Base-by-base conservation (phyloP, 176 grass and related monocot species). In the Oryza officinalis region DNA sequence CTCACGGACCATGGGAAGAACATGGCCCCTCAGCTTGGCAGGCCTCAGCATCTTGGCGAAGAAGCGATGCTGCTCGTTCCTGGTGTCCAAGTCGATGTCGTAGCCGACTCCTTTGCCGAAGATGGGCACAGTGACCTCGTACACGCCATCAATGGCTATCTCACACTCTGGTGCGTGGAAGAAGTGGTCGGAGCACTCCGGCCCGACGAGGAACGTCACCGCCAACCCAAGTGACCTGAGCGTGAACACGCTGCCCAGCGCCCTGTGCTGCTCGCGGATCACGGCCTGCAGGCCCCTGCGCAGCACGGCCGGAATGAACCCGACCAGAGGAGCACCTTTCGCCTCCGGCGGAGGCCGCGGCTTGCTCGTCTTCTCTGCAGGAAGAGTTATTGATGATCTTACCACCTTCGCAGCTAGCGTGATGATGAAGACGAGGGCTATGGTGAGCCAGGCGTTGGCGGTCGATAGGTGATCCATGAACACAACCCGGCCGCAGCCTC, bases 51-150 rank as follows among this genome's bases (percentile, higher is more conserved):
- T 60, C 35, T 89, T 74, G 1, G 65, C 86, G 80, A 89, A 80
- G 80, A 92, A 92, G 43, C 67, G 63, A 26, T 87, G 80, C 60
- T 92, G 87, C 72, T 92, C 84, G 26, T 80, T 81, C 12, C 90
- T 44, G 4, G 75, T 71, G 44, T 65, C 86, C 15, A 28, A 40
- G 8, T 88, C 84, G 9, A 86, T 67, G 9, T 83, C 90, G 2
- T 76, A 92, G 37, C 47, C 83, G 18, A 92, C 83, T 4, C 70
- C 77, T 50, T 66, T 76, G 13, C 80, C 87, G 5, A 89, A 89
- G 38, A 83, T 89, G 2, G 81, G 71, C 8, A 75, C 14, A 10
- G 69, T 63, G 20, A 64, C 4, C 71, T 72, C 27, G 4, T 45
- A 83, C 5, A 75, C 35, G 41, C 59, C 59, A 27, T 3, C 23